phyloP scores from a whole-genome alignment of 2,329 filamentous ascomycete species.

The Apiospora saccharicola region DNA sequence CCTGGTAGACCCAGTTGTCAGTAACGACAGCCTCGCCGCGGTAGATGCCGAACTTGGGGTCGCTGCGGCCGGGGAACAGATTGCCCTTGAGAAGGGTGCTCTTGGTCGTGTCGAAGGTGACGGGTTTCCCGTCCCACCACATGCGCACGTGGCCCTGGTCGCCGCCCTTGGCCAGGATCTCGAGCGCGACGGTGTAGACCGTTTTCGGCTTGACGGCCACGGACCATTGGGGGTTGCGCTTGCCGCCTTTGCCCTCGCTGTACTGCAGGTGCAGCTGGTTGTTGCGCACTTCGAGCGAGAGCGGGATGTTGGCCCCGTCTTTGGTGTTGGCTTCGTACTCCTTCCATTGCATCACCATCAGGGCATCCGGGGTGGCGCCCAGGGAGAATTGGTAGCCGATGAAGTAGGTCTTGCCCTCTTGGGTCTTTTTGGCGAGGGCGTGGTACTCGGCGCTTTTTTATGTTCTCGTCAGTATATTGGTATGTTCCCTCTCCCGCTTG shows the following conservation, averaged over 20 bases:
- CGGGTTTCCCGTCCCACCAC: slow-evolving; percentile 31
- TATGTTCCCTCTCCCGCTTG: neutral
- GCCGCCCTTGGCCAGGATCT: slow-evolving; percentile 31
- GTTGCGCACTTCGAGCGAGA: slow-evolving; percentile 29
- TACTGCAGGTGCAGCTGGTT: slow-evolving; percentile 29
- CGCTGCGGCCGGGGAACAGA: slow-evolving; percentile 30
- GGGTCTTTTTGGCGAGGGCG: slow-evolving; percentile 29
- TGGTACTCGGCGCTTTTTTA: slow-evolving; percentile 31
- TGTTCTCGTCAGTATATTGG: neutral
- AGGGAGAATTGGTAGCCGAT: slow-evolving; percentile 33
- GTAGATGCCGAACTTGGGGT: slow-evolving; percentile 33
- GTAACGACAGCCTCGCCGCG: slow-evolving; percentile 29
- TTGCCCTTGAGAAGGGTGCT: slow-evolving; percentile 29
- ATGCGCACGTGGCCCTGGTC: slow-evolving; percentile 29
- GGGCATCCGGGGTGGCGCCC: slow-evolving; percentile 26
- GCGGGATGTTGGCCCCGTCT: slow-evolving; percentile 31
- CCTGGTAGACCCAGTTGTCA: slow-evolving; percentile 31
- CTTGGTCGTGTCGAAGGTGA: slow-evolving; percentile 30
- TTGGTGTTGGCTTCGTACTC: slow-evolving; percentile 32
- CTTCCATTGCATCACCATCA: slow-evolving; percentile 33
- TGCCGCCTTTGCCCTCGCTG: slow-evolving; percentile 23
- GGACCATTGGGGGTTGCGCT: slow-evolving; percentile 29
- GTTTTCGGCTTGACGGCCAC: slow-evolving; percentile 27
- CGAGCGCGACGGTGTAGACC: slow-evolving; percentile 30
- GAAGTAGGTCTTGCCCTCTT: slow-evolving; percentile 32